Percentiles rank a stretch among this genome's conserved stretches.
Conservation (phyloP, 805 yeast genomes). For the Sungouiozyma intestinalis region DNA sequence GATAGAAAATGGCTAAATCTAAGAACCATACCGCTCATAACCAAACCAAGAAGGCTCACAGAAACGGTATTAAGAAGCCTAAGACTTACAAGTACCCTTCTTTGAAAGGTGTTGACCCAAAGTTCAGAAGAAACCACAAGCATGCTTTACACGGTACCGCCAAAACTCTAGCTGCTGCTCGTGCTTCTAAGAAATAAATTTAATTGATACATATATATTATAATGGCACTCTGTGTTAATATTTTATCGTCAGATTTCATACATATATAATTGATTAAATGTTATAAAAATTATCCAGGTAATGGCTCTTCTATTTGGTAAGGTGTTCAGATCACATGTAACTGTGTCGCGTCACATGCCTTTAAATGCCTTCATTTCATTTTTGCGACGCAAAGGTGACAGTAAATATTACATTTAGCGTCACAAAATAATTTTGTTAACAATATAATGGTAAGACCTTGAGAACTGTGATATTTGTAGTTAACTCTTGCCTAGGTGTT, state of each 20-base stretch:
- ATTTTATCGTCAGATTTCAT: background rate
- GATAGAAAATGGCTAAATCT: conserved; percentile 80
- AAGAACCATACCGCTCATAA: conserved; percentile 99
- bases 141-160: conserved; percentile 97
- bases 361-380: background rate
- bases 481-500: too few species aligned
- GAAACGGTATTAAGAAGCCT: conserved; percentile 99
- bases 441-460: too few species aligned
- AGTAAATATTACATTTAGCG: background rate
- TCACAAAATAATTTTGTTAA: background rate
- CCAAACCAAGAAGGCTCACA: conserved; percentile 99
- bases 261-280: background rate
- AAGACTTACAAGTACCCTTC: conserved; percentile 97
- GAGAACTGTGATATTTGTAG: too few species aligned
- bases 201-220: conserved; percentile 18
- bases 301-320: background rate
- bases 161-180: conserved; percentile 80
- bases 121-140: conserved; percentile 99
- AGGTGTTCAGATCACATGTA: too few species aligned
- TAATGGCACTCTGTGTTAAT: background rate
- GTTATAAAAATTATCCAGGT: background rate
- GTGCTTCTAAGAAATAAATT: conserved; percentile 34
- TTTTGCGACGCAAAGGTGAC: background rate
- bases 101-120: conserved; percentile 97
- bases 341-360: background rate